These are phyloP conservation scores for Venturia nashicola DNA, from an alignment of 2,329 filamentous ascomycete species.

Conservation along the genomic window DNA sequence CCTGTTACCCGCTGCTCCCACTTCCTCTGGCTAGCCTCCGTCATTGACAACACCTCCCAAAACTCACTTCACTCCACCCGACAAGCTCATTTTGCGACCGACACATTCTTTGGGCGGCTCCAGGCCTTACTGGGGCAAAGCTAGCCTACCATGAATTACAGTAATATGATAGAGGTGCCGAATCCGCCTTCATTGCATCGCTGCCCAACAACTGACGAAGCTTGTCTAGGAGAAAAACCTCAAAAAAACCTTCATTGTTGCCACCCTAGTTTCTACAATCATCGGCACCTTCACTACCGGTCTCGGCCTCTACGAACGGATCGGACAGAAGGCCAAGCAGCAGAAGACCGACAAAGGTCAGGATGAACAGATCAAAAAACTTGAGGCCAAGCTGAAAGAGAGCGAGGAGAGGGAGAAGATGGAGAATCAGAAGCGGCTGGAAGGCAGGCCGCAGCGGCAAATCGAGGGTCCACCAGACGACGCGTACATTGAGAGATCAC, in stretches of 20 bases:
- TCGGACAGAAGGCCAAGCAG: constrained; percentile 24
- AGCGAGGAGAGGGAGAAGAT: constrained; percentile 18
- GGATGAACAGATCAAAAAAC: constrained; percentile 22
- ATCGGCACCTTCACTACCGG: constrained; percentile 32
- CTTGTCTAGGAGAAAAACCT: background rate
- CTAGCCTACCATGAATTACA: constrained; percentile 25
- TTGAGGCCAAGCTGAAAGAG: constrained; percentile 20
- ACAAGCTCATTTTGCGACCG: background rate
- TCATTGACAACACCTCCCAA: background rate
- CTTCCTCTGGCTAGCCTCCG: background rate
- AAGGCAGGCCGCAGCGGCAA: constrained; percentile 9
- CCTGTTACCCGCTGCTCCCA: background rate
- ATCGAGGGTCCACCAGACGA: background rate
- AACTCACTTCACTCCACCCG: background rate
- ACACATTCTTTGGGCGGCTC: background rate
- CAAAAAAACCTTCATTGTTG: constrained; percentile 32
- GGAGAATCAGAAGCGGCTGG: constrained; percentile 13
- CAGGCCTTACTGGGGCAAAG: background rate
- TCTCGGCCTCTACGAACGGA: constrained; percentile 30
- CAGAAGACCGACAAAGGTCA: constrained; percentile 24
- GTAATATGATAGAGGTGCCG: constrained; percentile 31
- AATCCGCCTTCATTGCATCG: constrained; percentile 18
- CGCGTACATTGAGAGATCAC: constrained; percentile 21
- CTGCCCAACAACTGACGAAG: background rate
- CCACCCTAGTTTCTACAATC: constrained; percentile 31